Evolutionary conservation across 2,329 filamentous ascomycete species (phyloP).

Genomic region (Berkeleyomyces basicola): DNA sequence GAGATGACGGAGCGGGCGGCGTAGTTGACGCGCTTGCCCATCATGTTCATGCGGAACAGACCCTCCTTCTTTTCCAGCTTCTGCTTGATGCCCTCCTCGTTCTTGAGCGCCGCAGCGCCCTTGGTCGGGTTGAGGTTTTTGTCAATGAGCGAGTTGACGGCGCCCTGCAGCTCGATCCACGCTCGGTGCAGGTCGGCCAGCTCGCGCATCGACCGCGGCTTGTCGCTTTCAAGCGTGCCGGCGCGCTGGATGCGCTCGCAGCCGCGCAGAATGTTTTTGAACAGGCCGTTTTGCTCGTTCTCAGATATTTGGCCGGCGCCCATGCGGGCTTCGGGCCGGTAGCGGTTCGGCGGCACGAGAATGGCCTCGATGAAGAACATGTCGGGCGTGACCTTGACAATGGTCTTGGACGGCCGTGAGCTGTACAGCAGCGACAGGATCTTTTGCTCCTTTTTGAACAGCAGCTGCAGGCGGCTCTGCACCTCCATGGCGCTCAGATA

Average conservation of each 20-base stretch:
- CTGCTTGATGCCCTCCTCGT: conserved; percentile 93
- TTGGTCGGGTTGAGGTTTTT: conserved; percentile 70
- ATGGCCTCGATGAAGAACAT: conserved; percentile 90
- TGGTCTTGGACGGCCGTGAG: conserved; percentile 46
- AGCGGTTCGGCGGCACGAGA: conserved; percentile 83
- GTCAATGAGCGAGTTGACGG: conserved; percentile 86
- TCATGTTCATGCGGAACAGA: conserved; percentile 98
- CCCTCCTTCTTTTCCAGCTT: conserved; percentile 97
- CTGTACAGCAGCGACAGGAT: conserved; percentile 74
- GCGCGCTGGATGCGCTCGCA: conserved; percentile 35
- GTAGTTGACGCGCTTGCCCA: conserved; percentile 99
- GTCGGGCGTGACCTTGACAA: conserved; percentile 48
- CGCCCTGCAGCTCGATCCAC: conserved; percentile 71
- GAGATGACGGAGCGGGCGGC: conserved; percentile 96
- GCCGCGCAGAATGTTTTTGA: conserved; percentile 65
- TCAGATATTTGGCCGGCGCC: conserved; percentile 72
- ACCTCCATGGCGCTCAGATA: conserved; percentile 78
- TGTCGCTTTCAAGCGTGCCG: neutral
- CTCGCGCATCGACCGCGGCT: conserved; percentile 25
- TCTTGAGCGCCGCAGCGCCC: conserved; percentile 57
- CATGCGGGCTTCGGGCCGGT: conserved; percentile 69
- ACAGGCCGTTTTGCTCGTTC: conserved; percentile 72
- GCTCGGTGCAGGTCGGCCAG: conserved; percentile 66
- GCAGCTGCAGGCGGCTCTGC: conserved; percentile 53
- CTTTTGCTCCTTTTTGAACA: conserved; percentile 80